These are phyloP conservation scores for Sugiyamaella smithiae DNA, from an alignment of 805 yeast species.

Conservation along the genomic window DNA sequence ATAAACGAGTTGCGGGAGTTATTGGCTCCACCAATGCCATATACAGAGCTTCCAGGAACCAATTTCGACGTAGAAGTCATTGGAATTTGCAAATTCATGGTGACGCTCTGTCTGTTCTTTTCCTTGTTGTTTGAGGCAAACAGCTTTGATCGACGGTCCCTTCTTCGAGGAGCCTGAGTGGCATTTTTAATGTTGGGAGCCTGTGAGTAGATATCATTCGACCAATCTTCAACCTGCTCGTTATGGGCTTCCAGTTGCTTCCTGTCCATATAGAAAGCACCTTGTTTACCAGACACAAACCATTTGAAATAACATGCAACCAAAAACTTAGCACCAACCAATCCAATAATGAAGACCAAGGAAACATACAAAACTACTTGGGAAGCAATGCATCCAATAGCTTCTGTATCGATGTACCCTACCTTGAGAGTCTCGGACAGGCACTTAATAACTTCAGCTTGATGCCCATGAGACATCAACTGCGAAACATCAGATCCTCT, in stretches of 20 bases:
- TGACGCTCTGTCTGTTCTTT: conserved; percentile 27
- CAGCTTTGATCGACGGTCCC: conserved; percentile 12
- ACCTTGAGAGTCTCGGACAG: conserved; percentile 81
- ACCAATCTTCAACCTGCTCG: conserved; percentile 79
- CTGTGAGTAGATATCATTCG: conserved; percentile 52
- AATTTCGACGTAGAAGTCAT: conserved; percentile 31
- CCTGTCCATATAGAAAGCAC: conserved; percentile 62
- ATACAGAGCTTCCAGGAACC: conserved; percentile 33
- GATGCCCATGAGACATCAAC: conserved; percentile 60
- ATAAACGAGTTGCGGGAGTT: conserved; percentile 25
- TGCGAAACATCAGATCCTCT: conserved; percentile 83
- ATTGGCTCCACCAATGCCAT: conserved; percentile 22
- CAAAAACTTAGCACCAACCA: conserved; percentile 72
- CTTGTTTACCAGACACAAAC: conserved; percentile 75
- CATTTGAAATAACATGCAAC: conserved; percentile 90
- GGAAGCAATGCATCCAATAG: conserved; percentile 93
- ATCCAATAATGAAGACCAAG: conserved; percentile 76
- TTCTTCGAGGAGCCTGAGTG: conserved; percentile 41
- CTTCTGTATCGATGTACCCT: conserved; percentile 82
- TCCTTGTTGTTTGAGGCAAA: conserved; percentile 9
- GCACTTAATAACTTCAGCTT: conserved; percentile 74
- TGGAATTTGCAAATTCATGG: conserved; percentile 35
- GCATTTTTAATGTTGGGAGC: conserved; percentile 35
- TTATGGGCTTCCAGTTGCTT: conserved; percentile 60
- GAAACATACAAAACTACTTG: conserved; percentile 76